A percentile compares a stretch with the other conserved stretches of the same genome.
phyloP scores from a whole-genome alignment of 805 yeast species.

The Brettanomyces sp. region DNA sequence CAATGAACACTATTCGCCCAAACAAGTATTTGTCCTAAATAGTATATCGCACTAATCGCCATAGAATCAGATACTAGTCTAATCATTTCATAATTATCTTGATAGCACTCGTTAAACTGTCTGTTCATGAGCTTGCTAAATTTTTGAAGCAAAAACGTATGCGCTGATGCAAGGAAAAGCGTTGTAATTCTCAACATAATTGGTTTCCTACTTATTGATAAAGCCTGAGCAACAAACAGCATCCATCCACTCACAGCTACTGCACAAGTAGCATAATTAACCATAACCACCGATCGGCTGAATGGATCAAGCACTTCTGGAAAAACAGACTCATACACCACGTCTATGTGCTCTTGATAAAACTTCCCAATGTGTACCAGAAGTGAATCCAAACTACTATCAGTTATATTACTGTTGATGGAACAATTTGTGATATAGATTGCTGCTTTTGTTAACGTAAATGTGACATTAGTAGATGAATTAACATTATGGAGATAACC shows the following conservation, averaged over 20 bases:
- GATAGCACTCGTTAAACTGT: constrained; percentile 46
- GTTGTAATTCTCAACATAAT: constrained; percentile 47
- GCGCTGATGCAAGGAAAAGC: constrained; percentile 42
- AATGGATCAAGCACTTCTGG: constrained; percentile 24
- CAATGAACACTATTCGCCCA: constrained; percentile 37
- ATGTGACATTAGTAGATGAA: neutral
- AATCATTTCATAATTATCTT: constrained; percentile 39
- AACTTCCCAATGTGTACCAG: neutral
- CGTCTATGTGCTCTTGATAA: neutral
- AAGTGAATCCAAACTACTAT: no score
- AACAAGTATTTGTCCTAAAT: constrained; percentile 34
- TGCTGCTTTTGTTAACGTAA: neutral
- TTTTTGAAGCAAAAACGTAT: constrained; percentile 41
- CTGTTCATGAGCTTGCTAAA: constrained; percentile 35
- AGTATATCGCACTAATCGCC: constrained; percentile 29
- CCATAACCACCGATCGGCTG: constrained; percentile 28
- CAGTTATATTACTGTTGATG: neutral
- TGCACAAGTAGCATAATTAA: constrained; percentile 45
- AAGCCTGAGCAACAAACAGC: constrained; percentile 45
- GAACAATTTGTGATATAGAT: constrained; percentile 1
- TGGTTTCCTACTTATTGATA: constrained; percentile 53
- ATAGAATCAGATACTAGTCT: constrained; percentile 27
- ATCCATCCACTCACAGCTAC: constrained; percentile 63
- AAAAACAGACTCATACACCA: neutral
- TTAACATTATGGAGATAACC: neutral